Evolutionary conservation across 768 basidiomycete genomes (phyloP).

Genomic region (Suillus alpinus): DNA sequence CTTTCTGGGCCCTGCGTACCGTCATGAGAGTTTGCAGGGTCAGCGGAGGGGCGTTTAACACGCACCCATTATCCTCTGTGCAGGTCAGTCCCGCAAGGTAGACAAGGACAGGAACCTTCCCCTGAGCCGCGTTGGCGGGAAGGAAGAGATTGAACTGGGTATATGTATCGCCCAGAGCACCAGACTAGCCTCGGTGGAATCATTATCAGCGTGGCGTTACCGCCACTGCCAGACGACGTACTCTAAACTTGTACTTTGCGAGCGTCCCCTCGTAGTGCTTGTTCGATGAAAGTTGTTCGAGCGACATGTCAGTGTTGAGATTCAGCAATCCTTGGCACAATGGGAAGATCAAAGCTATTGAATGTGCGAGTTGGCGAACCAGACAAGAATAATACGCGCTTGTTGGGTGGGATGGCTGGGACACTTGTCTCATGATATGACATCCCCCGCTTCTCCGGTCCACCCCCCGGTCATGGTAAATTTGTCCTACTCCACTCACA

Average conservation of each 20-base stretch:
- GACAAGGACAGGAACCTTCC: constrained; percentile 66
- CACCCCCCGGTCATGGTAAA: neutral
- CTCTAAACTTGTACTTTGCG: constrained; percentile 86
- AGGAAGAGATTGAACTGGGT: constrained; percentile 89
- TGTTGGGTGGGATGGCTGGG: neutral
- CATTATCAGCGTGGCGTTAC: neutral
- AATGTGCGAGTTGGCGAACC: neutral
- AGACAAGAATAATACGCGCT: constrained; percentile 1
- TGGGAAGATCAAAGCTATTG: neutral
- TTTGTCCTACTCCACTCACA: neutral
- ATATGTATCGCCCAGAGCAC: constrained; percentile 61
- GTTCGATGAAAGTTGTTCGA: constrained; percentile 74
- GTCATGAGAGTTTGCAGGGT: neutral
- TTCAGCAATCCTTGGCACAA: neutral
- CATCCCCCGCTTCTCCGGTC: neutral
- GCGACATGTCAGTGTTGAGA: constrained; percentile 22
- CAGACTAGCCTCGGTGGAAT: constrained; percentile 46
- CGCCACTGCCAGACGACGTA: constrained; percentile 22
- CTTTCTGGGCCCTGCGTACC: constrained; percentile 77
- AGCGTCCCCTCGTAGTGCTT: constrained; percentile 79
- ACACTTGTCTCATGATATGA: neutral
- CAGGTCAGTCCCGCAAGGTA: constrained; percentile 91
- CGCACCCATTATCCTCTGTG: constrained; percentile 90
- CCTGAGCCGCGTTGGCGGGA: constrained; percentile 58
- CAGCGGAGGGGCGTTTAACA: constrained; percentile 1